Evolutionary conservation across 2,329 filamentous ascomycete species (phyloP).

Genomic region (Aphanoascus verrucosus): DNA sequence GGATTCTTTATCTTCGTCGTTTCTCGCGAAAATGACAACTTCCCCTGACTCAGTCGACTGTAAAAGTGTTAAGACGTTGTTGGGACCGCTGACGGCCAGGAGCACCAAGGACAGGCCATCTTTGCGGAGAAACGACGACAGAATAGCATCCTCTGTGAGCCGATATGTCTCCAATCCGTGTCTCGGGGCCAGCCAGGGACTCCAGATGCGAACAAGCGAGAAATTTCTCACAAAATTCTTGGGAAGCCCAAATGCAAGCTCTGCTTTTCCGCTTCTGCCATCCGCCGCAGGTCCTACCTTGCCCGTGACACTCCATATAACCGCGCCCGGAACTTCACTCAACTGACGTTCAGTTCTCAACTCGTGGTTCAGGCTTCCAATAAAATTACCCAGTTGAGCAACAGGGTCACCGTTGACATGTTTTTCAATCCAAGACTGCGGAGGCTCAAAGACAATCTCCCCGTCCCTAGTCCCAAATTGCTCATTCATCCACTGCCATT

Average conservation of each 20-base stretch:
- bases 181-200: constrained; percentile 78
- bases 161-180: constrained; percentile 60
- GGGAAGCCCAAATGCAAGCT: constrained; percentile 52
- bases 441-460: constrained; percentile 32
- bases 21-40: constrained; percentile 58
- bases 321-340: constrained; percentile 34
- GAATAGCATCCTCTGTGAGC: constrained; percentile 64
- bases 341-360: constrained; percentile 26
- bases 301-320: constrained; percentile 45
- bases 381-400: constrained; percentile 23
- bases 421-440: constrained; percentile 12
- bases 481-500: constrained; percentile 39
- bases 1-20: constrained; percentile 51
- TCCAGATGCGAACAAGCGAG: constrained; percentile 65
- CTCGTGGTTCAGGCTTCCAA: constrained; percentile 27
- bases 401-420: constrained; percentile 12
- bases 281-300: constrained; percentile 44
- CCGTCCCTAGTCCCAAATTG: constrained; percentile 31
- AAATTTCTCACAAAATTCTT: constrained; percentile 64
- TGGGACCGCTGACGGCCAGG: constrained; percentile 63
- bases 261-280: constrained; percentile 40
- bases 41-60: constrained; percentile 54
- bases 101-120: constrained; percentile 67
- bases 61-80: constrained; percentile 60
- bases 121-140: constrained; percentile 64